Evolutionary conservation across 1,284 basidiomycete species (phyloP).

Genomic region (Leccinum pseudoinsigne): DNA sequence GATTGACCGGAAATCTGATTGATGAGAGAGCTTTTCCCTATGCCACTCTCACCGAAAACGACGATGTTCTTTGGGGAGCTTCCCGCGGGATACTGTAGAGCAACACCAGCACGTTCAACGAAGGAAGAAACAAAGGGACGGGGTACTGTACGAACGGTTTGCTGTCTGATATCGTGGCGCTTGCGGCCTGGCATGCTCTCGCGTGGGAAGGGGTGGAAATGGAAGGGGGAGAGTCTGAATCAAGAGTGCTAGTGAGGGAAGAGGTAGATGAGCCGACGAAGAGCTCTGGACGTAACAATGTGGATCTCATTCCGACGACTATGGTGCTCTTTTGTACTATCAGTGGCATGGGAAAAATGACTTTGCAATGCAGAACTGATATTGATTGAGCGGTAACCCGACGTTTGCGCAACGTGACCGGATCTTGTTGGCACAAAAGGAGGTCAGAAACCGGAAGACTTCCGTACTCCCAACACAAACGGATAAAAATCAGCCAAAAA

Average conservation of each 20-base stretch:
- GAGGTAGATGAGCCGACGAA: not conserved
- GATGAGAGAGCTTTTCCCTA: slow-evolving; percentile 33
- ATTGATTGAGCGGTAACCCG: too few relatives aligned
- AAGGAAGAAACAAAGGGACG: not conserved
- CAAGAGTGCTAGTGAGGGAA: not conserved
- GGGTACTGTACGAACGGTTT: slow-evolving; percentile 14
- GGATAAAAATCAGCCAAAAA: not conserved
- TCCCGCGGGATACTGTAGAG: slow-evolving; percentile 9
- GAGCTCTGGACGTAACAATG: slow-evolving; percentile 7
- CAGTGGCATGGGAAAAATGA: too few relatives aligned
- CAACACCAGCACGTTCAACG: slow-evolving; percentile 4
- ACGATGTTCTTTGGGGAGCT: slow-evolving; percentile 25
- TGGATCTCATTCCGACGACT: slow-evolving; percentile 8
- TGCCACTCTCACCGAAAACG: slow-evolving; percentile 31
- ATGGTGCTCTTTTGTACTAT: slow-evolving; percentile 21
- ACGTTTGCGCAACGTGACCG: too few relatives aligned
- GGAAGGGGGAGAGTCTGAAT: not conserved
- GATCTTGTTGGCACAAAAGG: too few relatives aligned
- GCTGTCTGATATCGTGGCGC: slow-evolving; percentile 3
- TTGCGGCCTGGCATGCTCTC: slow-evolving; percentile 20
- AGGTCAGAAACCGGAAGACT: too few relatives aligned
- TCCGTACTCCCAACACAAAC: not conserved
- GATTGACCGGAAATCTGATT: slow-evolving; percentile 34
- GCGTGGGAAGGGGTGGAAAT: not conserved
- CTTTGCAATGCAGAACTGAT: too few relatives aligned